These are phyloP conservation scores for Leccinum uliginosum DNA, from an alignment of 768 basidiomycete species.

Conservation along the genomic window DNA sequence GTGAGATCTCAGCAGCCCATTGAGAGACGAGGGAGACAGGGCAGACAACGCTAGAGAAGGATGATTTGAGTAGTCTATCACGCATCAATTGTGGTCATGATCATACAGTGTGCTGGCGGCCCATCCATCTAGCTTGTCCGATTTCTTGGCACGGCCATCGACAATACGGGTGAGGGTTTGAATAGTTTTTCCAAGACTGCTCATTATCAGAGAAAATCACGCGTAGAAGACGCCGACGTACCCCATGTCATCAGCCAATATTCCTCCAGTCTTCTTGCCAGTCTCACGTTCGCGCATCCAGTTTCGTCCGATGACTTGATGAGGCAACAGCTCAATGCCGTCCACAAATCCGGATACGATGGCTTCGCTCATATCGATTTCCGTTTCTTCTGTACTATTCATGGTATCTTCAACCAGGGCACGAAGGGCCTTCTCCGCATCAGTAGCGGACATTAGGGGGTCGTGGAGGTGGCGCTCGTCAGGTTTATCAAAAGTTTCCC, in stretches of 20 bases:
- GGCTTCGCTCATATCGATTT: conserved; percentile 59
- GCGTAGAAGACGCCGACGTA: conserved; percentile 25
- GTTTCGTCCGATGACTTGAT: conserved; percentile 77
- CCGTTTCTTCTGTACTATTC: conserved; percentile 44
- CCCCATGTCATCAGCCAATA: conserved; percentile 93
- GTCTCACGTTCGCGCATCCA: conserved; percentile 89
- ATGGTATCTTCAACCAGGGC: conserved; percentile 70
- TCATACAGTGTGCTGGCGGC: conserved; percentile 66
- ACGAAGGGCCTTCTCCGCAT: conserved; percentile 74
- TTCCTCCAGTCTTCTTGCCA: conserved; percentile 78
- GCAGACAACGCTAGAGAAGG: conserved; percentile 64
- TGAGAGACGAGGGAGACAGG: conserved; percentile 86
- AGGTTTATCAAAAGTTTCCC: conserved; percentile 31
- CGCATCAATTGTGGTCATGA: background rate
- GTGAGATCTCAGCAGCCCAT: conserved; percentile 84
- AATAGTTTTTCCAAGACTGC: conserved; percentile 83
- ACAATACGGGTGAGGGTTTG: conserved; percentile 87
- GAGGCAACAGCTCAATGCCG: conserved; percentile 69
- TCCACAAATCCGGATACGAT: conserved; percentile 75
- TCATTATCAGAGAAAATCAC: conserved; percentile 4
- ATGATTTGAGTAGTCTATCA: background rate
- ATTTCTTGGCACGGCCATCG: conserved; percentile 67
- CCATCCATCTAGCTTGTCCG: conserved; percentile 71
- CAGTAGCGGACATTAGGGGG: conserved; percentile 39
- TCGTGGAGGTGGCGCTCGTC: conserved; percentile 26